Evolutionary conservation across 2,329 filamentous ascomycete species (phyloP).

Genomic region (Cercospora nicotianae): DNA sequence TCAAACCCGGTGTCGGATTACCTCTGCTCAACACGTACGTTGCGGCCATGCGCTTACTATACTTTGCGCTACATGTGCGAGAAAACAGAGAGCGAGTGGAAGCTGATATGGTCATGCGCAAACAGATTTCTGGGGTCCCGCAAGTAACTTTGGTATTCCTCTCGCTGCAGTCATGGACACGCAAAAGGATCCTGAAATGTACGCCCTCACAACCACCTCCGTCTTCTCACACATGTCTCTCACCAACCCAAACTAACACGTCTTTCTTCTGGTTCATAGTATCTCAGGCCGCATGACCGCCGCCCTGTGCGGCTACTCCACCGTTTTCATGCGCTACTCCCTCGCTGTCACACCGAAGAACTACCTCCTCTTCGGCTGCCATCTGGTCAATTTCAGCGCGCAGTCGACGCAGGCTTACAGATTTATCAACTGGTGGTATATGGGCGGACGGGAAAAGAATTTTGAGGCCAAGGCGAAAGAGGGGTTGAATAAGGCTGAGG

Average conservation of each 20-base stretch:
- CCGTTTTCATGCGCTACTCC: constrained; percentile 67
- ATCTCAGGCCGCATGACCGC: constrained; percentile 66
- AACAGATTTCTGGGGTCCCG: constrained; percentile 53
- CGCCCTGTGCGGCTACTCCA: constrained; percentile 61
- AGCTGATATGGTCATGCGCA: background rate
- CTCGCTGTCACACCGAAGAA: constrained; percentile 63
- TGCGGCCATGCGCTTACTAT: background rate
- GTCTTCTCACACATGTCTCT: background rate
- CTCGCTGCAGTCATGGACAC: constrained; percentile 56
- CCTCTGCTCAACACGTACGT: constrained; percentile 56
- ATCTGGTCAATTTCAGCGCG: constrained; percentile 63
- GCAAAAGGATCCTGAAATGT: constrained; percentile 56
- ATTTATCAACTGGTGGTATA: constrained; percentile 61
- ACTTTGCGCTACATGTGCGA: too few species aligned
- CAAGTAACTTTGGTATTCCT: constrained; percentile 54
- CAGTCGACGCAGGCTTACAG: constrained; percentile 63
- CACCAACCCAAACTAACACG: constrained; percentile 3
- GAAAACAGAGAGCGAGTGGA: background rate
- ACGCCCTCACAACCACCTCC: constrained; percentile 22
- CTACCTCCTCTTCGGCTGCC: constrained; percentile 68
- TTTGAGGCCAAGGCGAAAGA: constrained; percentile 43
- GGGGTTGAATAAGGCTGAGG: constrained; percentile 31
- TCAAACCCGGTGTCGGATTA: constrained; percentile 52
- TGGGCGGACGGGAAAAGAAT: constrained; percentile 48
- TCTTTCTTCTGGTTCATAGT: constrained; percentile 40